Conservation (phyloP, 2,329 filamentous ascomycete genomes). For the Fusarium albidum region DNA sequence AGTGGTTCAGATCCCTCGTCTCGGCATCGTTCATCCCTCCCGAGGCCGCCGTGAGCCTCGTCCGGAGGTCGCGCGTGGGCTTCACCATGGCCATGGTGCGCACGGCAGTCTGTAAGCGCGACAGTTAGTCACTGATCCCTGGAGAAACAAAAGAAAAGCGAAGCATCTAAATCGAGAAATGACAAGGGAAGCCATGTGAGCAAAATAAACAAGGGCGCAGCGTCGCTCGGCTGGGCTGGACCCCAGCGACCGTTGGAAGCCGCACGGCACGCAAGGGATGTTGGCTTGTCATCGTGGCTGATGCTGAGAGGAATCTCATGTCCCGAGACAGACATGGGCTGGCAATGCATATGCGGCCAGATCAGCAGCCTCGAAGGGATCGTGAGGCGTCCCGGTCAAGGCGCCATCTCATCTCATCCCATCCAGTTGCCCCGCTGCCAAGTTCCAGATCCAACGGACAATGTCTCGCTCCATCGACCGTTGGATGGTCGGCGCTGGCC, state of each 20-base stretch:
- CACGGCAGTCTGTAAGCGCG: constrained; percentile 64
- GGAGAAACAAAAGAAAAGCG: background rate
- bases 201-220: constrained; percentile 25
- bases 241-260: constrained; percentile 25
- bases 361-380: constrained; percentile 26
- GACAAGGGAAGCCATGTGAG: constrained; percentile 5
- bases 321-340: constrained; percentile 26
- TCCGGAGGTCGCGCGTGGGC: constrained; percentile 82
- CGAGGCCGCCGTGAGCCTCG: constrained; percentile 77
- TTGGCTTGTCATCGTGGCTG: constrained; percentile 26
- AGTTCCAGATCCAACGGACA: constrained; percentile 28
- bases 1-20: constrained; percentile 79
- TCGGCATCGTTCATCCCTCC: constrained; percentile 78
- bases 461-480: constrained; percentile 19
- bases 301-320: constrained; percentile 25
- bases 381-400: constrained; percentile 17
- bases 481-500: constrained; percentile 31
- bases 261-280: constrained; percentile 35
- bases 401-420: constrained; percentile 17
- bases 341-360: constrained; percentile 26
- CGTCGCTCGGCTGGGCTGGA: constrained; percentile 18
- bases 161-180: constrained; percentile 24
- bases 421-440: constrained; percentile 20
- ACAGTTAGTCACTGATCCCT: constrained; percentile 31
- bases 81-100: constrained; percentile 75